phyloP scores from a whole-genome alignment of 768 basidiomycete genomes.

The Lentinula boryana region DNA sequence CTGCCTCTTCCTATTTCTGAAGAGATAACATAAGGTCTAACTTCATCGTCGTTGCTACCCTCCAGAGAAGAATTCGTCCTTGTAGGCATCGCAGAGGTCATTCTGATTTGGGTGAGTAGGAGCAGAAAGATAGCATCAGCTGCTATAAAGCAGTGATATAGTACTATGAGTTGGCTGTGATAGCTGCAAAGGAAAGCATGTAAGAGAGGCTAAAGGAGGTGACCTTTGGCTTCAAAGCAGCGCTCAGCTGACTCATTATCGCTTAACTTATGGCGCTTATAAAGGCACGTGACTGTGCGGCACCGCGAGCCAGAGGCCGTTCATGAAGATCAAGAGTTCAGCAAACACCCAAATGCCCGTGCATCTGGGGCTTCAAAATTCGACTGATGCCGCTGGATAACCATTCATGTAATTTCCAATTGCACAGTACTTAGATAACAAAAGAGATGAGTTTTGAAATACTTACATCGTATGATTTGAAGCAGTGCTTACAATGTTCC shows the following conservation, averaged over 20 bases:
- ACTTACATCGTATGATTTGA: too few species aligned
- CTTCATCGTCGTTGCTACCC: conserved; percentile 56
- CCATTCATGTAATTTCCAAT: too few species aligned
- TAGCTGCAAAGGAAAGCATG: neutral
- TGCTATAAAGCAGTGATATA: neutral
- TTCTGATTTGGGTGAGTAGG: neutral
- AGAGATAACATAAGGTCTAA: conserved; percentile 71
- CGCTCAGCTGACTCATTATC: neutral
- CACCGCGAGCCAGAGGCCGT: neutral
- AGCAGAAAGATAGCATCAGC: neutral
- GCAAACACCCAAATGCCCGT: too few species aligned
- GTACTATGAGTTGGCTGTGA: neutral
- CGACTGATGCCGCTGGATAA: too few species aligned
- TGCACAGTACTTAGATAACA: too few species aligned
- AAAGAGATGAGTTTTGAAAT: too few species aligned
- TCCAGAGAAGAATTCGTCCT: conserved; percentile 10
- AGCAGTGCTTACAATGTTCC: too few species aligned
- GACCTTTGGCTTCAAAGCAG: neutral
- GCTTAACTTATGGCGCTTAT: neutral
- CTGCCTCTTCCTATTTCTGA: conserved; percentile 83
- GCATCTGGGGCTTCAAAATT: too few species aligned
- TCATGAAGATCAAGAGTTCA: too few species aligned
- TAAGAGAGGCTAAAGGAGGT: neutral
- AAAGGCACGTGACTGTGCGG: too few species aligned
- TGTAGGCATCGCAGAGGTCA: neutral